Evolutionary conservation across 257 asterid species (phyloP).

Genomic region (Penstemon newberryi): DNA sequence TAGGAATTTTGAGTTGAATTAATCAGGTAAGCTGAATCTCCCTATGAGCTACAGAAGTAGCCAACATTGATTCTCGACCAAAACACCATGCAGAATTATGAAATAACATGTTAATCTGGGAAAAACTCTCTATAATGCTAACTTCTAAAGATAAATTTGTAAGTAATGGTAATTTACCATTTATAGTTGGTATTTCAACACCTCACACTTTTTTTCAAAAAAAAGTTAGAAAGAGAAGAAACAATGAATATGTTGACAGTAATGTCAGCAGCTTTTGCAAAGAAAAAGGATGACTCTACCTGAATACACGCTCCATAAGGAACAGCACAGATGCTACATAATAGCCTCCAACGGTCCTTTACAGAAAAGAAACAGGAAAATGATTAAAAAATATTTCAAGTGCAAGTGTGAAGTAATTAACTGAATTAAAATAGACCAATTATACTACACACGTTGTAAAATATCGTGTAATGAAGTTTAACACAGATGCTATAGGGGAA

Average conservation of each 20-base stretch:
- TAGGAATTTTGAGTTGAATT: constrained; percentile 19
- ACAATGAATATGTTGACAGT: not conserved
- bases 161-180: not conserved
- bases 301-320: constrained; percentile 98
- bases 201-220: not conserved
- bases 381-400: constrained; percentile 20
- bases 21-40: not conserved
- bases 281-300: constrained; percentile 47
- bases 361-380: constrained; percentile 26
- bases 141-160: not conserved
- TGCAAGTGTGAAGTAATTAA: constrained; percentile 22
- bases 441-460: constrained; percentile 1
- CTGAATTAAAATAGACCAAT: constrained; percentile 10
- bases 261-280: constrained; percentile 12
- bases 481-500: constrained; percentile 19
- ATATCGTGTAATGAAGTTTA: constrained; percentile 9
- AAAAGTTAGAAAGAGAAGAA: constrained; percentile 15
- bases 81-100: constrained; percentile 14
- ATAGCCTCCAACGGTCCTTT: constrained; percentile 97
- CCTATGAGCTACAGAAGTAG: constrained; percentile 7
- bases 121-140: not conserved
- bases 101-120: not conserved
- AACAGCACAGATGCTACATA: constrained; percentile 90
- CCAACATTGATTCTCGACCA: not conserved
- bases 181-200: constrained; percentile 13